These are phyloP conservation scores for Puccinellia tenuiflora DNA, from an alignment of 176 grass and related monocot genomes.

Conservation along the genomic window DNA sequence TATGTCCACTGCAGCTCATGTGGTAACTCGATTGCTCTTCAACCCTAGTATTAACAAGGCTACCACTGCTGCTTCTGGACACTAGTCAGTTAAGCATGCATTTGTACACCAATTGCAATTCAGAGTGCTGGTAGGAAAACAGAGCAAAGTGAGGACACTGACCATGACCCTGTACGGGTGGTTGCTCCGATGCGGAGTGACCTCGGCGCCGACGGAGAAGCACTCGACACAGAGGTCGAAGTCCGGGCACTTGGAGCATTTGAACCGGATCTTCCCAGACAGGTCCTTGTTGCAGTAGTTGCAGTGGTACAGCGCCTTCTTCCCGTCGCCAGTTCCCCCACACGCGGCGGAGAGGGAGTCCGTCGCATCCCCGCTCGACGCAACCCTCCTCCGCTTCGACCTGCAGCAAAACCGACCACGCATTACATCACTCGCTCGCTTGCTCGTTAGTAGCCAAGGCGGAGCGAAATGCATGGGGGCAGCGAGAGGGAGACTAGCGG, in stretches of 20 bases:
- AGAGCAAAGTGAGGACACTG: conserved; percentile 19
- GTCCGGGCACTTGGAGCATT: conserved; percentile 94
- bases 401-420: conserved; percentile 33
- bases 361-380: conserved; percentile 63
- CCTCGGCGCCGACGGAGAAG: conserved; percentile 91
- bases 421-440: neutral
- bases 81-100: neutral
- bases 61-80: neutral
- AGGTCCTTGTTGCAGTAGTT: conserved; percentile 99
- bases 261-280: conserved; percentile 96
- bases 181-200: conserved; percentile 85
- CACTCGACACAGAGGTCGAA: conserved; percentile 98
- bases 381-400: conserved; percentile 84
- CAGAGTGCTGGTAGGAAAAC: neutral
- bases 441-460: neutral
- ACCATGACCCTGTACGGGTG: conserved; percentile 97
- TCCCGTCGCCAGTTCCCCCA: conserved; percentile 57
- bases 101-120: neutral
- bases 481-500: neutral
- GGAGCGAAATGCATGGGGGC: neutral
- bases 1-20: neutral
- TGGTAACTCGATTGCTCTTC: neutral
- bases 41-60: neutral
- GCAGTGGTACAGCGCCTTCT: conserved; percentile 96
- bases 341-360: conserved; percentile 53